Conservation (phyloP, 2,329 filamentous ascomycete species). For the Aureobasidium sp. region DNA sequence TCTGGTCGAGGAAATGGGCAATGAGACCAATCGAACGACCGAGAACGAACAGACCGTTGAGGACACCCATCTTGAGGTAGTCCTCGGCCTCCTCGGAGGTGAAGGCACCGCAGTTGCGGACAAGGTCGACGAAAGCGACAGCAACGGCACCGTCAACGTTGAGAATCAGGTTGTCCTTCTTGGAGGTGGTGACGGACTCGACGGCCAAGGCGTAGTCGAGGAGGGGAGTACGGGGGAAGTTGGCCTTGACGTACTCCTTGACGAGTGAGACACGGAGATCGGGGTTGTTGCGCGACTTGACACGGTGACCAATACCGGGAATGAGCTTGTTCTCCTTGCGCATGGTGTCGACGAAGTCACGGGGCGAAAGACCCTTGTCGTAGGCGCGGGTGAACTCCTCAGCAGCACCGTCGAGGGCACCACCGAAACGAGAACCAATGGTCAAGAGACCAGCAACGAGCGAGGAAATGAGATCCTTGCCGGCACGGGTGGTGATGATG, state of each 20-base stretch:
- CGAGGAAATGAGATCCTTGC: constrained; percentile 95
- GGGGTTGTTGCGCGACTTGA: constrained; percentile 99
- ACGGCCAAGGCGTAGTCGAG: constrained; percentile 98
- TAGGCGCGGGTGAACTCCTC: constrained; percentile 98
- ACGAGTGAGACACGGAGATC: constrained; percentile 99
- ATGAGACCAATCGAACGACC: constrained; percentile 97
- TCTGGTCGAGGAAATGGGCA: constrained; percentile 99
- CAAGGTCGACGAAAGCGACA: constrained; percentile 95
- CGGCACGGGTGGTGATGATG: constrained; percentile 98
- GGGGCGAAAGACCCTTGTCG: constrained; percentile 94
- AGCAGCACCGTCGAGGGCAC: constrained; percentile 92
- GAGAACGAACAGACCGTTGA: constrained; percentile 98
- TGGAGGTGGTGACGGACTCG: constrained; percentile 95
- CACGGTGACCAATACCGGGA: constrained; percentile 95
- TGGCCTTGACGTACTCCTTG: constrained; percentile 96
- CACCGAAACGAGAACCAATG: constrained; percentile 96
- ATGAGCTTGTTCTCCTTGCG: constrained; percentile 99
- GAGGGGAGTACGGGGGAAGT: constrained; percentile 96
- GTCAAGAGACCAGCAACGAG: constrained; percentile 95
- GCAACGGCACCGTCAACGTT: constrained; percentile 98
- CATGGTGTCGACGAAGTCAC: constrained; percentile 98
- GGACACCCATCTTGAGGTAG: constrained; percentile 97
- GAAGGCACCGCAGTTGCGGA: constrained; percentile 98
- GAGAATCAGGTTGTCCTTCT: constrained; percentile 99
- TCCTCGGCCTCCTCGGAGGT: constrained; percentile 93